phyloP scores from a whole-genome alignment of 2,329 filamentous ascomycete species.

The Macrophomina tecta region DNA sequence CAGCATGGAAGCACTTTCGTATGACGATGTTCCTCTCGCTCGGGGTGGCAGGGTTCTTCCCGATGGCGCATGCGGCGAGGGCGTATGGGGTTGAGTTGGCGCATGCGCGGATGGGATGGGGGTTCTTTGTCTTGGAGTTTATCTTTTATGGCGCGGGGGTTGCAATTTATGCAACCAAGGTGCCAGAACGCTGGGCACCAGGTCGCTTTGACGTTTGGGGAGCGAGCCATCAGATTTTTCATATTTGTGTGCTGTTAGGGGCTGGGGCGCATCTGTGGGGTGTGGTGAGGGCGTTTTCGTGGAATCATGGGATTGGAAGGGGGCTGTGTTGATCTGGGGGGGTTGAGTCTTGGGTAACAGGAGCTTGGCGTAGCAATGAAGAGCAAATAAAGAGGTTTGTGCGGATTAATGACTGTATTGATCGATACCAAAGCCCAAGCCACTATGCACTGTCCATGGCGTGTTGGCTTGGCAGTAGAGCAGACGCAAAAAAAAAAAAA shows the following conservation, averaged over 20 bases:
- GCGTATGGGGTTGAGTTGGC: constrained; percentile 39
- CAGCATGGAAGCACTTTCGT: constrained; percentile 47
- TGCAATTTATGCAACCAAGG: constrained; percentile 46
- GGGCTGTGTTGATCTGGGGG: neutral
- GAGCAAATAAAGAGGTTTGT: neutral
- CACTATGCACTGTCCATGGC: neutral
- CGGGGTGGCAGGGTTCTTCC: constrained; percentile 49
- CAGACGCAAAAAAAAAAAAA: neutral
- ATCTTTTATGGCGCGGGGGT: constrained; percentile 48
- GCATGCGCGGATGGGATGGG: constrained; percentile 48
- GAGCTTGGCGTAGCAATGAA: neutral
- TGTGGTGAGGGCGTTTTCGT: constrained; percentile 35
- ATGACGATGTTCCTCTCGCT: constrained; percentile 51
- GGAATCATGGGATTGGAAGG: constrained; percentile 13
- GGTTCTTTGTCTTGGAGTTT: constrained; percentile 48
- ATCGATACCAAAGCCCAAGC: neutral
- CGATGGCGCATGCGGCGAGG: constrained; percentile 47
- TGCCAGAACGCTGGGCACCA: constrained; percentile 54
- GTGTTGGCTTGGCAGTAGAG: neutral
- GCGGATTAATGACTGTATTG: too few relatives aligned
- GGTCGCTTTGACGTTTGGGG: constrained; percentile 54
- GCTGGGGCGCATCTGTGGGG: constrained; percentile 42
- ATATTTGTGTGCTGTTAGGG: constrained; percentile 47
- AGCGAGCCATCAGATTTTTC: constrained; percentile 58
- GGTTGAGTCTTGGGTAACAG: neutral